phyloP scores from a whole-genome alignment of 2,329 filamentous ascomycete species.

The Westerdykella aurantiaca region DNA sequence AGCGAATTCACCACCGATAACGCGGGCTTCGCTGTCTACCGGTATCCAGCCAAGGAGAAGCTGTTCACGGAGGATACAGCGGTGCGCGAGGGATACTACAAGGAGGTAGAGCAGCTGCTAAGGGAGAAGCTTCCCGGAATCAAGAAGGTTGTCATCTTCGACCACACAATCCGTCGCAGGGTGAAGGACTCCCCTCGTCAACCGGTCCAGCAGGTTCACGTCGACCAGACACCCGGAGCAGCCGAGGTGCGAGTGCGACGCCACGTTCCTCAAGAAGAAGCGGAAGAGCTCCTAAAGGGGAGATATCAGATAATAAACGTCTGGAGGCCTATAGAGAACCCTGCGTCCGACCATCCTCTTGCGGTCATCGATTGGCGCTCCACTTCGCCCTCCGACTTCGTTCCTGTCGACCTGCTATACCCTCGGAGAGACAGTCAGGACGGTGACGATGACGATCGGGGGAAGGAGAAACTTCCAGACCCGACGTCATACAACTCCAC shows the following conservation, averaged over 20 bases:
- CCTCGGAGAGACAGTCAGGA: conserved; percentile 42
- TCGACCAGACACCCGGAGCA: conserved; percentile 63
- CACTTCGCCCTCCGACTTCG: conserved; percentile 52
- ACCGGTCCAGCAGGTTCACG: conserved; percentile 65
- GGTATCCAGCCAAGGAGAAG: conserved; percentile 49
- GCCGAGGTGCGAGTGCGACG: conserved; percentile 57
- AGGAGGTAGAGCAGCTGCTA: conserved; percentile 64
- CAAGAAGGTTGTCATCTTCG: conserved; percentile 67
- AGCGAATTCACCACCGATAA: conserved; percentile 52
- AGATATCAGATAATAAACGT: conserved; percentile 66
- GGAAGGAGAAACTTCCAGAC: conserved; percentile 54
- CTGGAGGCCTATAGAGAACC: conserved; percentile 60
- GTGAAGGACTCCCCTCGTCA: conserved; percentile 52
- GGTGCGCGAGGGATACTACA: conserved; percentile 55
- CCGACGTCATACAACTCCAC: conserved; percentile 43
- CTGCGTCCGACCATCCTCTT: conserved; percentile 62
- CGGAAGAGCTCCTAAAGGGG: conserved; percentile 51
- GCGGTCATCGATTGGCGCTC: conserved; percentile 62
- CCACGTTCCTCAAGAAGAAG: conserved; percentile 53
- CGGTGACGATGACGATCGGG: conserved; percentile 49
- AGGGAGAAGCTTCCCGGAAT: conserved; percentile 61
- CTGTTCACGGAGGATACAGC: conserved; percentile 51
- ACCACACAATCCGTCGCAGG: conserved; percentile 66
- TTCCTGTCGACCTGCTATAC: conserved; percentile 59
- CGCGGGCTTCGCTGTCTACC: conserved; percentile 54